phyloP scores from a whole-genome alignment of 306 rosid species.

The Rosa rugosa region DNA sequence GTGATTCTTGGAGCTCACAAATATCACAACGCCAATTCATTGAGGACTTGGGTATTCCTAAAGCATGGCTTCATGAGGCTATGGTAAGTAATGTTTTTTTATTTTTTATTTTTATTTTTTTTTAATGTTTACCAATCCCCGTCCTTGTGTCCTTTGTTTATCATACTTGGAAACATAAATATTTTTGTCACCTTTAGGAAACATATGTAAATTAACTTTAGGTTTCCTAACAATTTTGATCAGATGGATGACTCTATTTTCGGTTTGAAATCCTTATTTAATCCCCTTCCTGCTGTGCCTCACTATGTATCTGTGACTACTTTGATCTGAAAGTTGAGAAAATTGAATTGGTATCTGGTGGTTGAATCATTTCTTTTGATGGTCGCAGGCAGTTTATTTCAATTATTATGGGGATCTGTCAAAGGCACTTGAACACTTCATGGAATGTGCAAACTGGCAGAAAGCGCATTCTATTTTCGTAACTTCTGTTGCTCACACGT shows the following conservation, averaged over 20 bases:
- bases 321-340: neutral
- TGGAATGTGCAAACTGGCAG: conserved; percentile 85
- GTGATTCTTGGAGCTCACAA: conserved; percentile 93
- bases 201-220: neutral
- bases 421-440: conserved; percentile 79
- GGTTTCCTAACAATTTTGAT: neutral
- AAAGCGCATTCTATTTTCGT: conserved; percentile 81
- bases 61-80: conserved; percentile 92
- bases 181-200: neutral
- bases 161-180: neutral
- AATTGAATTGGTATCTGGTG: conserved; percentile 9
- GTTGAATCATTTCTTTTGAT: conserved; percentile 32
- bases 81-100: conserved; percentile 53
- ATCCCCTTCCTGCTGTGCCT: neutral
- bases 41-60: conserved; percentile 82
- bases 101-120: neutral
- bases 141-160: neutral
- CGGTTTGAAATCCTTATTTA: neutral
- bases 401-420: conserved; percentile 66
- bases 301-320: neutral
- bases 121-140: neutral
- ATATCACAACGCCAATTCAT: conserved; percentile 72
- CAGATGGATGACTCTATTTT: neutral
- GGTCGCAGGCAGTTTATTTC: conserved; percentile 78
- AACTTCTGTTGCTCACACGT: conserved; percentile 67